phyloP scores from a whole-genome alignment of 106 monocot species.

The Alisma plantagoaquatica region DNA sequence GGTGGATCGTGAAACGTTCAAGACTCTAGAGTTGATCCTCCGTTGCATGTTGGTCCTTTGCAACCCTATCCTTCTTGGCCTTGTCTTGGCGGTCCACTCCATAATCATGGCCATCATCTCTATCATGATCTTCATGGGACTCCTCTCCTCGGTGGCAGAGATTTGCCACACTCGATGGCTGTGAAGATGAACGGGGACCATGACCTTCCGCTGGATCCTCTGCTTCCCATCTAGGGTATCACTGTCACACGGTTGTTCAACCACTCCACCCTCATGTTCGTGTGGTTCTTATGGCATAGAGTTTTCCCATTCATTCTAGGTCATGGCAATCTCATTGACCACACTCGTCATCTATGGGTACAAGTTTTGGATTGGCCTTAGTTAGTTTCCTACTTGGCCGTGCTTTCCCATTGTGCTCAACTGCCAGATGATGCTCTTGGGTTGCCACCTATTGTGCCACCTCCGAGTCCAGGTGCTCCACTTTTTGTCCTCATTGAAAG shows the following conservation, averaged over 20 bases:
- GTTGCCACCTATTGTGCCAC: constrained; percentile 51
- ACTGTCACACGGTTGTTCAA: constrained; percentile 33
- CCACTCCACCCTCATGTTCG: constrained; percentile 34
- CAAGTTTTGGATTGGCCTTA: constrained; percentile 61
- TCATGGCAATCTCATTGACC: constrained; percentile 50
- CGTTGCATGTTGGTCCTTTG: no score
- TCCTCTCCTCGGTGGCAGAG: constrained; percentile 48
- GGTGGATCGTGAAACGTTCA: no score
- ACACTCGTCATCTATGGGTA: constrained; percentile 51
- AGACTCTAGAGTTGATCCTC: no score
- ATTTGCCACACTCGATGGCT: constrained; percentile 32
- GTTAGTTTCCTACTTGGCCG: constrained; percentile 33
- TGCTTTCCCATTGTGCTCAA: constrained; percentile 23
- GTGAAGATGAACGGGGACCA: no score
- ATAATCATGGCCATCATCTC: no score
- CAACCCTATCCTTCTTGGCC: constrained; percentile 65
- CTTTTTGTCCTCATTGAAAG: no score
- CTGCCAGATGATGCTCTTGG: constrained; percentile 43
- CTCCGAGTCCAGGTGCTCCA: constrained; percentile 47
- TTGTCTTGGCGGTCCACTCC: constrained; percentile 53
- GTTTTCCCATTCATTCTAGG: constrained; percentile 79
- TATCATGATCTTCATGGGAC: constrained; percentile 38
- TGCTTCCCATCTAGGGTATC: constrained; percentile 55
- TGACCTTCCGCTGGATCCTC: constrained; percentile 60
- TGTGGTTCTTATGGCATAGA: constrained; percentile 84